Conservation (phyloP, 257 asterid genomes). For the Solanum bulbocastanum region DNA sequence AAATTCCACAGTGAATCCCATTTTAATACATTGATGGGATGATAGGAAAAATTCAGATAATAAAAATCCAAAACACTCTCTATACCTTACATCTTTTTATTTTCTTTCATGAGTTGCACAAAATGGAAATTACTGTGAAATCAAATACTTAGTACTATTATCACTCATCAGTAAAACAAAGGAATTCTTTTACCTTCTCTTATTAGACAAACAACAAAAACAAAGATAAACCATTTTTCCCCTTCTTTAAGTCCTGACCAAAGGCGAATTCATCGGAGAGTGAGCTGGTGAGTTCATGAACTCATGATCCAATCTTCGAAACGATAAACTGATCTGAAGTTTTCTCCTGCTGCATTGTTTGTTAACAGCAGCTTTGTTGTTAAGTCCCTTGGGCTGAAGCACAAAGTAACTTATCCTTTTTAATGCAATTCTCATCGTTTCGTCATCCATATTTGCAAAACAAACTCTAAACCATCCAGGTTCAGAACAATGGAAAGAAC, state of each 20-base stretch:
- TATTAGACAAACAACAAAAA: not conserved
- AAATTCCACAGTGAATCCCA: not conserved
- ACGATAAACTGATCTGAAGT: constrained; percentile 68
- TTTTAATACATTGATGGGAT: not conserved
- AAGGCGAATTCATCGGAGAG: constrained; percentile 78
- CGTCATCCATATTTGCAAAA: constrained; percentile 77
- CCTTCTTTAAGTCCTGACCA: constrained; percentile 35
- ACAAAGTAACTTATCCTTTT: constrained; percentile 48
- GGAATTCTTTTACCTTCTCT: not conserved
- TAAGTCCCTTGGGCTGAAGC: constrained; percentile 15
- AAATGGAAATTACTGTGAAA: not conserved
- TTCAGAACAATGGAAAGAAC: constrained; percentile 65
- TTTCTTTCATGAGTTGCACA: not conserved
- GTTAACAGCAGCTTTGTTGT: constrained; percentile 9
- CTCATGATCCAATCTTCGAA: constrained; percentile 42
- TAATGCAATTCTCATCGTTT: constrained; percentile 36
- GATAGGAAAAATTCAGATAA: not conserved
- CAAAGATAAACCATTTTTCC: not conserved
- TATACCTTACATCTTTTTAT: not conserved
- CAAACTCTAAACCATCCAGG: constrained; percentile 90
- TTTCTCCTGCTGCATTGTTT: constrained; percentile 39
- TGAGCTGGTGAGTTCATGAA: constrained; percentile 51
- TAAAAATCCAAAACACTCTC: not conserved
- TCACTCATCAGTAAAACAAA: not conserved
- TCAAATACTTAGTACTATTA: not conserved